phyloP scores from a whole-genome alignment of 2,329 filamentous ascomycete species.

The Elsinoe australis region DNA sequence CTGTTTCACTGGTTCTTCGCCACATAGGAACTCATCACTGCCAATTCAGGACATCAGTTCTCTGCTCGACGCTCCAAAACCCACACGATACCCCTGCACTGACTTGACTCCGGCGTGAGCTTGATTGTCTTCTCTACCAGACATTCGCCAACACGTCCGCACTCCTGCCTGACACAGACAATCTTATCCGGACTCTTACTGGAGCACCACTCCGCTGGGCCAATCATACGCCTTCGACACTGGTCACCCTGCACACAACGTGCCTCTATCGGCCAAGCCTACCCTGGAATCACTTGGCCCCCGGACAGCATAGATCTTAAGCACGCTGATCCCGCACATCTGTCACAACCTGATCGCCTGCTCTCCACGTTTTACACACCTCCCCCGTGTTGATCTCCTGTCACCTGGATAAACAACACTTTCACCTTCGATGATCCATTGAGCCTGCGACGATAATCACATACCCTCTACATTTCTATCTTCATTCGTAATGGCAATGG shows the following conservation, averaged over 20 bases:
- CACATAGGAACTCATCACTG: constrained; percentile 13
- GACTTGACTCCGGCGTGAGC: constrained; percentile 16
- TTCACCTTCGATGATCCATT: constrained; percentile 18
- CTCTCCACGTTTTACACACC: constrained; percentile 38
- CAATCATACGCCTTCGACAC: neutral
- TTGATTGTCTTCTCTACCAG: constrained; percentile 6
- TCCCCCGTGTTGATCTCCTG: constrained; percentile 17
- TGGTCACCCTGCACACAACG: constrained; percentile 3
- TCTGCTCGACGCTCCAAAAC: constrained; percentile 2
- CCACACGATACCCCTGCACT: neutral
- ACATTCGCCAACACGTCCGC: constrained; percentile 12
- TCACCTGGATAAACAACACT: constrained; percentile 19
- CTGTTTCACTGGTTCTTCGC: constrained; percentile 14
- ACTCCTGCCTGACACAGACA: constrained; percentile 11
- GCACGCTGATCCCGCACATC: constrained; percentile 45
- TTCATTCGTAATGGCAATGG: constrained; percentile 70
- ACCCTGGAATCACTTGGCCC: constrained; percentile 11
- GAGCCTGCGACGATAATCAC: constrained; percentile 6
- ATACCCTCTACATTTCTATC: constrained; percentile 11
- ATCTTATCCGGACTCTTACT: neutral
- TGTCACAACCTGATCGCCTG: constrained; percentile 35
- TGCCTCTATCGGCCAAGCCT: constrained; percentile 16
- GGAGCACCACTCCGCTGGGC: neutral
- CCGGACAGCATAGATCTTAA: constrained; percentile 28
- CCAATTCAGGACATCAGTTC: constrained; percentile 6